A percentile compares a stretch with the other conserved stretches of the same genome.
Conservation (phyloP, 768 basidiomycete species). For the Trametes coccinea region DNA sequence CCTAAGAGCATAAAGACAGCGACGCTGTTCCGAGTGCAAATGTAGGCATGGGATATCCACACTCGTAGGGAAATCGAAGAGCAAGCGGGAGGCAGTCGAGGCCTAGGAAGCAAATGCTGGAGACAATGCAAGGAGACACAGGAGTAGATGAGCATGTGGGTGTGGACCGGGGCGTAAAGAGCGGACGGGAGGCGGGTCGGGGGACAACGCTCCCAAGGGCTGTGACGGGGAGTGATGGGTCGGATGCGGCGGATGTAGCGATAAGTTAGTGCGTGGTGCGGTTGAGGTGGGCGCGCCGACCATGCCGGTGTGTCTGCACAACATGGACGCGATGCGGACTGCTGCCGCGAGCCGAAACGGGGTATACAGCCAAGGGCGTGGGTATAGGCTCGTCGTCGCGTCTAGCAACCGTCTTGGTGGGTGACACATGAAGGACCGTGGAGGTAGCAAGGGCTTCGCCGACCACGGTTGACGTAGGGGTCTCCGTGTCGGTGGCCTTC, state of each 20-base stretch:
- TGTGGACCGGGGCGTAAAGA: constrained; percentile 22
- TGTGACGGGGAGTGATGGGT: constrained; percentile 7
- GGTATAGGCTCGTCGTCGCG: constrained; percentile 32
- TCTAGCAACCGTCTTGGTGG: constrained; percentile 59
- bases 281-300: constrained; percentile 21
- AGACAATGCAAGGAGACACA: constrained; percentile 5
- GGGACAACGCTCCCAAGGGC: constrained; percentile 25
- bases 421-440: constrained; percentile 49
- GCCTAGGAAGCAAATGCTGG: constrained; percentile 2
- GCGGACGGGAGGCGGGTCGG: constrained; percentile 33
- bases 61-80: constrained; percentile 3
- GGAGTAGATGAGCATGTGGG: not conserved
- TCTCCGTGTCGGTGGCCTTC: constrained; percentile 12
- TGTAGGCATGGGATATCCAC: constrained; percentile 7
- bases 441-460: constrained; percentile 23
- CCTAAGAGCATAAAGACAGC: not conserved
- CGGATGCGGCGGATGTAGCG: not conserved
- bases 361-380: constrained; percentile 23
- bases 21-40: not conserved
- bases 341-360: constrained; percentile 11
- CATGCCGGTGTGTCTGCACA: constrained; percentile 13
- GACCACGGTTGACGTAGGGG: constrained; percentile 22
- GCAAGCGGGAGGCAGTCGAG: not conserved
- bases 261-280: constrained; percentile 22
- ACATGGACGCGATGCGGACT: constrained; percentile 12